Base-by-base conservation (phyloP, 805 yeast genomes). In the Metschnikowia borealis region DNA sequence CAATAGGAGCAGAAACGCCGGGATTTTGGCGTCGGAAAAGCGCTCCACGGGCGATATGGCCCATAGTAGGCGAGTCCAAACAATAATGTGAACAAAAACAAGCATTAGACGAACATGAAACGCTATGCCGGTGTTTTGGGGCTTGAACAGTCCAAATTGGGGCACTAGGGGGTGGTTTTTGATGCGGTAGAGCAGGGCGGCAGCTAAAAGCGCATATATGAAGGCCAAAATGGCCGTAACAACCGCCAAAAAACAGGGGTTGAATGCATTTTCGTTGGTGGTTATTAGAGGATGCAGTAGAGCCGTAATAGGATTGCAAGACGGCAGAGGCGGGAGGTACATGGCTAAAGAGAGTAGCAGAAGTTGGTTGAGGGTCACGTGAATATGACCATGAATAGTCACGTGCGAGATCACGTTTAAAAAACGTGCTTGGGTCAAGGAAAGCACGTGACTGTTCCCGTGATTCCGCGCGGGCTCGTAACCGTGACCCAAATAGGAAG, bases 211-310 rank as follows among this genome's bases (percentile, higher is more conserved):
- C 13, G 54, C 52, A 14, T 36, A 50, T 6, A 45, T 13, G 2
- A 44, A 23, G 2, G 58, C 45, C 38, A 62, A 46, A 4, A 55
- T 38, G 2, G 52, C 46, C 17, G 55, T 40, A 13, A 56, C 3
- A 37, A 50, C 52, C 3, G 62, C 48, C 14, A 69, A 20, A 45
- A 69, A 68, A 50, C 71, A 68, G 6, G 73, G 74, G 41, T 68
- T 68, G 55, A 69, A 68, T 0, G 74, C 68, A 49, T 69, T 69
- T 15, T 59, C 68, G 18, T 59, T 48, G 14, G 54, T 48, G 3
- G 66, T 61, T 2, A 59, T 62, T 46, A 68, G 58, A 8, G 66
- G 66, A 33, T 45, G 46, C 14, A 48, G 48, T 1, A 62, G 37
- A 15, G 61, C 56, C 15, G 29, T 29, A 7, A 42, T 21, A n/a